Percentiles rank a stretch among this genome's conserved stretches.
phyloP scores from a whole-genome alignment of 75 land plant species.

The Selaginella tamariscina region DNA sequence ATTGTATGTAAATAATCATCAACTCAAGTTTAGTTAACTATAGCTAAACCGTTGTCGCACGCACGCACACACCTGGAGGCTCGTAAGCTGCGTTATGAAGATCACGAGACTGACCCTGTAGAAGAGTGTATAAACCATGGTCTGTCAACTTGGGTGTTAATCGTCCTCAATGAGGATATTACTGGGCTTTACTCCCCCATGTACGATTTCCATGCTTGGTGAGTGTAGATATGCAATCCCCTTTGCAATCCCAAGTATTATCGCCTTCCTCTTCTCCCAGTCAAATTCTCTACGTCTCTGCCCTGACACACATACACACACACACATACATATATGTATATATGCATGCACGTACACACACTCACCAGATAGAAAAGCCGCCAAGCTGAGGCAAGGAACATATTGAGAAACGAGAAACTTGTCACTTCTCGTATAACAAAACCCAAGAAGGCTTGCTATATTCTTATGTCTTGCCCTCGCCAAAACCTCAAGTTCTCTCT shows the following conservation, averaged over 20 bases:
- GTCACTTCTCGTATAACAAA: neutral
- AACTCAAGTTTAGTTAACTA: neutral
- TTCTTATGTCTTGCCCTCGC: neutral
- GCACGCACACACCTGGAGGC: neutral
- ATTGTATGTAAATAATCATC: neutral
- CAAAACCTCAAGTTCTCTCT: neutral
- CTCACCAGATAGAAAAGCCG: neutral
- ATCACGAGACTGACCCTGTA: neutral
- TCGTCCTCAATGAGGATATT: conserved; percentile 16
- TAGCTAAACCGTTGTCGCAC: neutral
- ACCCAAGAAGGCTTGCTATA: neutral
- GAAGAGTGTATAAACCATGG: neutral
- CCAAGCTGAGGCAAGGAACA: neutral
- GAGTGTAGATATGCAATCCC: conserved; percentile 14
- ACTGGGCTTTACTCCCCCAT: conserved; percentile 13
- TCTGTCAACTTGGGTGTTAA: conserved; percentile 15
- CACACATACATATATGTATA: no score
- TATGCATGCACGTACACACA: no score
- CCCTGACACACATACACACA: no score
- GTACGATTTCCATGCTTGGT: conserved; percentile 5
- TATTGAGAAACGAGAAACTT: neutral
- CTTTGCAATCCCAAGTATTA: conserved; percentile 10
- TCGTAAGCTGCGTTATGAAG: neutral
- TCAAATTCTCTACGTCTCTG: conserved; percentile 13
- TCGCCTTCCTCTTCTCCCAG: conserved; percentile 14